Conservation (phyloP, 768 basidiomycete genomes). For the Xerocomus brunneocitrinus region DNA sequence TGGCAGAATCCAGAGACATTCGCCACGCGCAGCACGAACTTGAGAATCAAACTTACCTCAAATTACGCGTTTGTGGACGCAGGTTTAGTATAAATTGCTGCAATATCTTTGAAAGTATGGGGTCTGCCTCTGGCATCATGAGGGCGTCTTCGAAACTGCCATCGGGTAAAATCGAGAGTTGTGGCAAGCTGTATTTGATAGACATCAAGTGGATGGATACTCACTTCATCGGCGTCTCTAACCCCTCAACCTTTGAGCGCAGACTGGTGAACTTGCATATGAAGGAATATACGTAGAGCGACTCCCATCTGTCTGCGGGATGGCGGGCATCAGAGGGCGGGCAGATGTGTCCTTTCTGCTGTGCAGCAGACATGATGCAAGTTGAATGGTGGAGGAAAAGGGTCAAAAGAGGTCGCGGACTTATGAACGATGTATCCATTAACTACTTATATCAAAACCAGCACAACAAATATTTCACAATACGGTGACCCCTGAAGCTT, state of each 20-base stretch:
- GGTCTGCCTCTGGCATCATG: slow-evolving; percentile 64
- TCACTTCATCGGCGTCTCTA: slow-evolving; percentile 82
- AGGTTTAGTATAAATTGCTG: slow-evolving; percentile 76
- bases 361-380: slow-evolving; percentile 36
- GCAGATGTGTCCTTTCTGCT: slow-evolving; percentile 48
- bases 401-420: slow-evolving; percentile 33
- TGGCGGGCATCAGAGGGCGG: slow-evolving; percentile 61
- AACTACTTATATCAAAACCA: slow-evolving; percentile 35
- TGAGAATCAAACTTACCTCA: slow-evolving; percentile 55
- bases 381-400: slow-evolving; percentile 32
- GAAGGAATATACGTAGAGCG: slow-evolving; percentile 80
- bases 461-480: slow-evolving; percentile 34
- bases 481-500: slow-evolving; percentile 24
- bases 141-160: slow-evolving; percentile 76
- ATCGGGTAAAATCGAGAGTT: slow-evolving; percentile 30
- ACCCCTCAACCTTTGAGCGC: slow-evolving; percentile 69
- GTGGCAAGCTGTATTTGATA: slow-evolving; percentile 18
- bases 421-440: slow-evolving; percentile 32
- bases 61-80: slow-evolving; percentile 84
- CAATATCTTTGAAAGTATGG: slow-evolving; percentile 68
- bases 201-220: slow-evolving; percentile 33
- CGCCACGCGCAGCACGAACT: slow-evolving; percentile 19
- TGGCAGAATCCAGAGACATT: slow-evolving; percentile 37
- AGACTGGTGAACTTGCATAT: slow-evolving; percentile 78
- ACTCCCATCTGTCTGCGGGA: slow-evolving; percentile 83